phyloP scores from a whole-genome alignment of 179 eudicot genomes.

The Silene vulgaris region DNA sequence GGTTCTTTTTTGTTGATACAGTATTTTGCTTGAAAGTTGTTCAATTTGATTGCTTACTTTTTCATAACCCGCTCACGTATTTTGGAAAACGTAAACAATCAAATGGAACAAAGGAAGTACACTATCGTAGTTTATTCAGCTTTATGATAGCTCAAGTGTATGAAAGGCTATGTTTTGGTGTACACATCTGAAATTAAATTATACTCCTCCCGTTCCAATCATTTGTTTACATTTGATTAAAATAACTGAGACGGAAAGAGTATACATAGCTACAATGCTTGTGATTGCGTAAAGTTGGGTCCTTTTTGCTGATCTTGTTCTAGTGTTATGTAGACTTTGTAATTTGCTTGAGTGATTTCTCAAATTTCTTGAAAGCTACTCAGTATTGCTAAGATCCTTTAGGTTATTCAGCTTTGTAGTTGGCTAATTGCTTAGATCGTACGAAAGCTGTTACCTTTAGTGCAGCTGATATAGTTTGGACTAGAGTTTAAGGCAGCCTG shows the following conservation, averaged over 20 bases:
- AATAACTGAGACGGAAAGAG: too few relatives aligned
- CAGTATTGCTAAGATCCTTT: neutral
- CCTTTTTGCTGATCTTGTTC: neutral
- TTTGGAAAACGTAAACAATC: too few relatives aligned
- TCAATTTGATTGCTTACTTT: too few relatives aligned
- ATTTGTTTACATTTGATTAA: too few relatives aligned
- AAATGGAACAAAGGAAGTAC: too few relatives aligned
- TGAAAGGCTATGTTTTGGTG: too few relatives aligned
- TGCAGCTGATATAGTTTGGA: neutral
- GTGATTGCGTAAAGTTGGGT: too few relatives aligned
- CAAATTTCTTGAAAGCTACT: neutral
- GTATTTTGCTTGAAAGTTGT: too few relatives aligned
- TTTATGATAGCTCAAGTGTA: neutral
- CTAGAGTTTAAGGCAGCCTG: neutral
- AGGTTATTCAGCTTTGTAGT: neutral
- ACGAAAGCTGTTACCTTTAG: neutral
- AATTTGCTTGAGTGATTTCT: neutral
- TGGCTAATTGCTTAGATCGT: neutral
- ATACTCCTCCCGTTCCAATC: too few relatives aligned
- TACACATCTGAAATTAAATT: too few relatives aligned
- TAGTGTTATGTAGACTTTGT: neutral
- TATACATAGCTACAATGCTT: too few relatives aligned
- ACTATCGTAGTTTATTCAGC: neutral
- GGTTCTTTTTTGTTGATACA: neutral
- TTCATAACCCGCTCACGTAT: too few relatives aligned